These are phyloP conservation scores for Vanderwaltozyma tropicalis DNA, from an alignment of 805 yeast species.

Conservation along the genomic window DNA sequence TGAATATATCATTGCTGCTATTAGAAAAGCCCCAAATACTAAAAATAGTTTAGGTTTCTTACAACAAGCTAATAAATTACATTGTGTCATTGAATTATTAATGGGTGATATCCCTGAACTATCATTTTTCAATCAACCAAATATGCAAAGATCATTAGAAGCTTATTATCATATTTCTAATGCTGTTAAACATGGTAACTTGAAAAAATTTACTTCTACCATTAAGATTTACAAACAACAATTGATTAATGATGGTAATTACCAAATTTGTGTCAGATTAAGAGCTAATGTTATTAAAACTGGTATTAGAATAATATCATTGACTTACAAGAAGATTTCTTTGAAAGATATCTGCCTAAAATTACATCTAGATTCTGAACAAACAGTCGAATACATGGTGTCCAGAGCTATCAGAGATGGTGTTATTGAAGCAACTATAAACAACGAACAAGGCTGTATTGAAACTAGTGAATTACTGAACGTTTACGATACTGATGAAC, in stretches of 20 bases:
- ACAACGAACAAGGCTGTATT: conserved; percentile 85
- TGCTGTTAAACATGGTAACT: conserved; percentile 88
- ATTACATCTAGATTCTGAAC: conserved; percentile 84
- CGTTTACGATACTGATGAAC: conserved; percentile 76
- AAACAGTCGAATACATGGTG: conserved; percentile 92
- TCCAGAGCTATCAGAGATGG: conserved; percentile 96
- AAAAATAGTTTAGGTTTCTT: conserved; percentile 74
- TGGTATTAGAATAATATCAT: conserved; percentile 85
- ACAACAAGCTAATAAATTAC: conserved; percentile 81
- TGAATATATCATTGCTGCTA: conserved; percentile 86
- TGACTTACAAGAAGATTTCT: conserved; percentile 84
- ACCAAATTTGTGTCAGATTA: conserved; percentile 74
- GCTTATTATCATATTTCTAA: conserved; percentile 83
- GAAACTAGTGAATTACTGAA: conserved; percentile 80
- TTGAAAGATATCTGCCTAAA: conserved; percentile 89
- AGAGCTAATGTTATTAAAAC: conserved; percentile 97
- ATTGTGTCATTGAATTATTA: conserved; percentile 77
- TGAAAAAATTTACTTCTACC: conserved; percentile 66
- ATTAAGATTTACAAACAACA: conserved; percentile 49
- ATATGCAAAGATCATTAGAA: conserved; percentile 47
- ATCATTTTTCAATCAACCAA: conserved; percentile 59
- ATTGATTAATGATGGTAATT: conserved; percentile 68
- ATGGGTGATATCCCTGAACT: conserved; percentile 96
- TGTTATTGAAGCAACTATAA: conserved; percentile 88
- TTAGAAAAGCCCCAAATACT: conserved; percentile 92